phyloP scores from a whole-genome alignment of 805 yeast species.

The Sugiyamaella boreocaroliniensis region DNA sequence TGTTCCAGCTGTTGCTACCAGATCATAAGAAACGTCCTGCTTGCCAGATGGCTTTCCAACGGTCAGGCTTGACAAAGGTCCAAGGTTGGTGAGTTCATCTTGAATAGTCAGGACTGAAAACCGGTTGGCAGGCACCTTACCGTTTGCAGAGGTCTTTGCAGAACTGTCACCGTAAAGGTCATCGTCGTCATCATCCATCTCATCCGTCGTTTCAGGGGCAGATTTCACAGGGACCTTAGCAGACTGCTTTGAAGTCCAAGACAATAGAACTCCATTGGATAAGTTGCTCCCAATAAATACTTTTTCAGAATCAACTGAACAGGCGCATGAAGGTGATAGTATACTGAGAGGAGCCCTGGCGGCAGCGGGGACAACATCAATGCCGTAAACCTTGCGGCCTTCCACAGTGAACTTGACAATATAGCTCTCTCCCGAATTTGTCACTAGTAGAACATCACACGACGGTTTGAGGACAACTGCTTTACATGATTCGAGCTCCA shows the following conservation, averaged over 20 bases:
- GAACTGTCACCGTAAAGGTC: conserved; percentile 15
- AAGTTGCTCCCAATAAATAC: conserved; percentile 57
- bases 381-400: conserved; percentile 32
- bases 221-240: conserved; percentile 4
- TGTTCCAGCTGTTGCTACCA: conserved; percentile 65
- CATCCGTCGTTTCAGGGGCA: conserved; percentile 27
- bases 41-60: conserved; percentile 53
- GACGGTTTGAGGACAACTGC: conserved; percentile 32
- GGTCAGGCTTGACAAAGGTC: conserved; percentile 67
- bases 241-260: conserved; percentile 27
- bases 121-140: conserved; percentile 5
- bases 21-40: conserved; percentile 35
- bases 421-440: conserved; percentile 40
- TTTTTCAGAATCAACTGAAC: conserved; percentile 37
- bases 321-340: conserved; percentile 37
- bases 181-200: conserved; percentile 30
- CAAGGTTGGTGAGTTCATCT: conserved; percentile 56
- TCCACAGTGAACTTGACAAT: conserved; percentile 34
- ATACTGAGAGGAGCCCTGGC: conserved; percentile 16
- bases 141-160: not conserved
- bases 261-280: conserved; percentile 50
- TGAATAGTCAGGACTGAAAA: conserved; percentile 37
- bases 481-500: conserved; percentile 50
- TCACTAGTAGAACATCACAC: conserved; percentile 35
- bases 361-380: conserved; percentile 15